Evolutionary conservation across 2,329 filamentous ascomycete species (phyloP), one percentile per base, ranked within the genome.

Genomic region (Stemphylium lycopersici): DNA sequence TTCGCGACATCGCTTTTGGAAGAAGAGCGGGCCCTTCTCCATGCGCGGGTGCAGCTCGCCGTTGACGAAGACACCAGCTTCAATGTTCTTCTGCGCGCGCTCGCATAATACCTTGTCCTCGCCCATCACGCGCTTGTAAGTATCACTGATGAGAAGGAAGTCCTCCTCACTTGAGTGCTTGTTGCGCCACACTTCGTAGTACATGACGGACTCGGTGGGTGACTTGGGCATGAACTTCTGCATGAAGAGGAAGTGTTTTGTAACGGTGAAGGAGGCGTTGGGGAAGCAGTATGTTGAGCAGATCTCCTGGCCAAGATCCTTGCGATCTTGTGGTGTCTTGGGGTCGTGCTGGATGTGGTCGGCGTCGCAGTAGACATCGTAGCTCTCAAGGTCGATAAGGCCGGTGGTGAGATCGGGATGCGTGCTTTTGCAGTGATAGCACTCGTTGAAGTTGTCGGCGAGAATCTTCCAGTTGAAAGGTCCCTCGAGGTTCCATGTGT

Each of bases 21-120:
- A 84, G 70, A 80, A 84, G 0, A 86, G 72, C 0, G 83, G 82
- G 0, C 83, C 83, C 68, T 85, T 82, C 69, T 88, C 86, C 70
- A 83, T 80, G 44, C 78, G 76, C 0, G 85, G 85, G 67, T 88
- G 85, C 70, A 88, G 75, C 67, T 87, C 81, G 47, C 86, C 86
- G 63, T 84, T 87, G 67, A 85, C 75, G 55, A 87, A 88, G 46
- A 87, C 79, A 6, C 84, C 84, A 0, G 82, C 78, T 67, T 85
- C 83, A 62, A 88, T 78, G 69, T 88, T 88, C 69, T 78, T 79
- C 66, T 88, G 85, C 1, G 83, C 80, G 11, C 79, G 79, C 61
- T 80, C 76, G 75, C 85, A 88, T 22, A 88, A 81, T 7, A 81
- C 77, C 66, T 87, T 87, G 75, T 88, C 86, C 70, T 88, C 86